Conservation (phyloP, 1,284 basidiomycete genomes). For the Tilletia walkeri region DNA sequence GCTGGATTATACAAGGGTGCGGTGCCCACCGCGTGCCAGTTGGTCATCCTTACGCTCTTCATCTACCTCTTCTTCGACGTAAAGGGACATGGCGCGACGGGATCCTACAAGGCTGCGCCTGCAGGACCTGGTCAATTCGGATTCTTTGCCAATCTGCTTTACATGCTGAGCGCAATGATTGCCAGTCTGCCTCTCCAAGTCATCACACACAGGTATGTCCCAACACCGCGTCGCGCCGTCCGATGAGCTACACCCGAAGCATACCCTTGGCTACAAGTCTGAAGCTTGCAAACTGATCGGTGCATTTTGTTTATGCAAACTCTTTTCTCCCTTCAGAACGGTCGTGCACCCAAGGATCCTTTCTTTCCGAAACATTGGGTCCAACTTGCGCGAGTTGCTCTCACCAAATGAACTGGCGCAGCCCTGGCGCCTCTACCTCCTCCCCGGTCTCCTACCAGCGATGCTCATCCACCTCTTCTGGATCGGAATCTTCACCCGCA, state of each 20-base stretch:
- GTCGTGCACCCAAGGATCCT: constrained; percentile 49
- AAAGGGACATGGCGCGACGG: constrained; percentile 28
- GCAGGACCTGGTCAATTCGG: constrained; percentile 41
- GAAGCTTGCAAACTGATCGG: background rate
- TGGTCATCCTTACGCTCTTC: constrained; percentile 30
- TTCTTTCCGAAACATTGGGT: constrained; percentile 28
- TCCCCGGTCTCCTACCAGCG: constrained; percentile 46
- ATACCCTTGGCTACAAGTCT: background rate
- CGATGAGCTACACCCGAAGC: background rate
- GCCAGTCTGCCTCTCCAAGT: constrained; percentile 47
- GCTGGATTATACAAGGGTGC: constrained; percentile 48
- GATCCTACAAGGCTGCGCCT: constrained; percentile 43
- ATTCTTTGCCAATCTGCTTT: constrained; percentile 45
- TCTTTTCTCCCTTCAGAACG: constrained; percentile 25
- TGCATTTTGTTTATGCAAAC: background rate
- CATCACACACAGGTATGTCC: constrained; percentile 36
- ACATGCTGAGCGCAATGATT: constrained; percentile 37
- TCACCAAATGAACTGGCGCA: constrained; percentile 42
- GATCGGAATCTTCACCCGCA: constrained; percentile 40
- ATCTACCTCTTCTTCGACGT: constrained; percentile 42
- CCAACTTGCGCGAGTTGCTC: constrained; percentile 43
- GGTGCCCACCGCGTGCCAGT: constrained; percentile 23
- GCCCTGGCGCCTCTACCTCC: constrained; percentile 47
- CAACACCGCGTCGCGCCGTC: background rate
- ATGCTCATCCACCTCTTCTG: constrained; percentile 40